phyloP scores from a whole-genome alignment of 1,284 basidiomycete genomes.

The Neonothopanus nambi region DNA sequence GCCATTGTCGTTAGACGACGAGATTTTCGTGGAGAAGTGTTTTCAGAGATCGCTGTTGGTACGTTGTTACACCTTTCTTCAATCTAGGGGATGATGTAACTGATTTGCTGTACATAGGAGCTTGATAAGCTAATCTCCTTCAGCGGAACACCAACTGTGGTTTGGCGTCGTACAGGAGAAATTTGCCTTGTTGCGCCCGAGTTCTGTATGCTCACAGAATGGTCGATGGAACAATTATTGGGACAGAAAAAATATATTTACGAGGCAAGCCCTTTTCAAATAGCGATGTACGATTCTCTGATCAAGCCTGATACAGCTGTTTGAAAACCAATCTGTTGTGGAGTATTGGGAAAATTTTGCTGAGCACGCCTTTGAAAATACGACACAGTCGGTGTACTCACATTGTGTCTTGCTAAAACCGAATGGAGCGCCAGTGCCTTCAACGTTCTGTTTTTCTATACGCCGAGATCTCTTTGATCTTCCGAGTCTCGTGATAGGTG shows the following conservation, averaged over 20 bases:
- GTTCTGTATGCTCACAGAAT: constrained; percentile 92
- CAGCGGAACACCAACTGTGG: constrained; percentile 98
- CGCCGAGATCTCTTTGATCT: constrained; percentile 87
- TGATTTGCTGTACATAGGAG: constrained; percentile 58
- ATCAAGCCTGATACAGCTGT: constrained; percentile 53
- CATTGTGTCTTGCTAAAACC: constrained; percentile 87
- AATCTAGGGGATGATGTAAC: background rate
- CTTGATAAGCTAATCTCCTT: constrained; percentile 96
- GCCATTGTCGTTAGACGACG: constrained; percentile 90
- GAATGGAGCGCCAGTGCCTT: constrained; percentile 77
- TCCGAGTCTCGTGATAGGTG: constrained; percentile 85
- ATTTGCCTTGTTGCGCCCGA: constrained; percentile 96
- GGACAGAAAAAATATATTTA: constrained; percentile 86
- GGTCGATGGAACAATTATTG: constrained; percentile 82
- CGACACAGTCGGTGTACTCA: constrained; percentile 91
- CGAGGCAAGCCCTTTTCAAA: constrained; percentile 53
- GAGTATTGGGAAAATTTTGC: constrained; percentile 97
- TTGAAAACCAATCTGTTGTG: constrained; percentile 88
- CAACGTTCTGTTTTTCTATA: constrained; percentile 93
- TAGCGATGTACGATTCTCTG: background rate
- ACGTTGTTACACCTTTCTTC: constrained; percentile 29
- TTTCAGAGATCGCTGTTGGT: constrained; percentile 93
- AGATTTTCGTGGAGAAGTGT: constrained; percentile 93
- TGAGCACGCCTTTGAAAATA: constrained; percentile 93
- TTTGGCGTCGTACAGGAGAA: constrained; percentile 97